Evolutionary conservation across 306 rosid genomes (phyloP), one percentile per base, ranked within the genome.

Genomic region (Lupinus albus): DNA sequence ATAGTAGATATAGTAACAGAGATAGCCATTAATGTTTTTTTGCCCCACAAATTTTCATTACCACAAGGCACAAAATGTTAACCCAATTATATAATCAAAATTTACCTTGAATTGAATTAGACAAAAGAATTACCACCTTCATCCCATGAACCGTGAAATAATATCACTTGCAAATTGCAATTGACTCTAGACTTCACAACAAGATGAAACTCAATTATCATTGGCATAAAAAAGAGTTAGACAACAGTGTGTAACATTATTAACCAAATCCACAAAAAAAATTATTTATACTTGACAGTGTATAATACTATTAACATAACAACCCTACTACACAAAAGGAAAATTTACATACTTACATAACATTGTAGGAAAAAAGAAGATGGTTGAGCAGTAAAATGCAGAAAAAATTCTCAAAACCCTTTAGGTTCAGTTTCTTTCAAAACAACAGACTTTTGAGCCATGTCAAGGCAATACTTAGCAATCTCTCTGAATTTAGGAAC

Each of bases 401-500:
- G 21, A 30, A 50, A 49, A 45, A 67, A 50, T 21, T 21, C 73
- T 78, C 58, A 81, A 67, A 92, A 89, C 12, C 88, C 98, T 75
- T 81, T 87, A 30, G 96, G 81, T 8, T 79, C 78, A 15, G 25
- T 61, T 64, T 86, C 80, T 21, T 82, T 80, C 39, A 73, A 64
- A 18, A 25, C 71, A 0, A 12, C 72, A 4, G 88, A 78, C 52
- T 80, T 76, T 32, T 84, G 55, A 6, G 91, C 85, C 97, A 88
- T 75, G 11, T 86, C 51, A 4, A 83, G 88, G 64, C 96, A 89
- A 56, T 93, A 88, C 74, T 83, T 84, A 0, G 97, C 96, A 14
- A 93, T 83, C 61, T 93, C 88, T 77, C 98, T 84, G 58, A 93
- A 93, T 68, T 67, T 89, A 0, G 96, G 98, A 5, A 88, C 96